phyloP scores from a whole-genome alignment of 371 early-diverging fungal species.

The Funneliformis caledonium region DNA sequence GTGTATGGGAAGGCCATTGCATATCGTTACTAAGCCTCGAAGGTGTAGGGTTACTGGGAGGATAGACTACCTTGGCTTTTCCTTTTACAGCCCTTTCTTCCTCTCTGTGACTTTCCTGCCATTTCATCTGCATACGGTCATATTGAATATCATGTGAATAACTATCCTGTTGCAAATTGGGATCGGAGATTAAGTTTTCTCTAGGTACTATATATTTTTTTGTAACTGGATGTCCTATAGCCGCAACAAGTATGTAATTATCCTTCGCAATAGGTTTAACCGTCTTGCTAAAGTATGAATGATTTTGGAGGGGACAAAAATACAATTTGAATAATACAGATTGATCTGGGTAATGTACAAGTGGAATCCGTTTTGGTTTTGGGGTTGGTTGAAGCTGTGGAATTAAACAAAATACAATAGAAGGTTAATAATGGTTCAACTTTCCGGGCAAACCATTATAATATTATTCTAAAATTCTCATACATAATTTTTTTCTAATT shows the following conservation, averaged over 20 bases:
- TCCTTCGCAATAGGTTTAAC: constrained; percentile 42
- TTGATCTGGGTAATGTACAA: constrained; percentile 51
- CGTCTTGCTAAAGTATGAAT: constrained; percentile 40
- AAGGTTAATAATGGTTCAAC: neutral
- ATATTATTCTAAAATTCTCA: constrained; percentile 10
- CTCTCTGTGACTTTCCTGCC: neutral
- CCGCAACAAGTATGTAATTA: constrained; percentile 42
- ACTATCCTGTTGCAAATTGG: neutral
- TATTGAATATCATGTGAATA: neutral
- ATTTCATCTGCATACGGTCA: neutral
- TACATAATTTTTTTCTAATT: constrained; percentile 50
- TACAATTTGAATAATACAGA: constrained; percentile 45
- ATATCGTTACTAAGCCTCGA: neutral
- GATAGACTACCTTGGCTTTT: neutral
- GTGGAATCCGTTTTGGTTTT: constrained; percentile 40
- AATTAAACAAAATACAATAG: neutral
- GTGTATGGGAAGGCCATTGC: neutral
- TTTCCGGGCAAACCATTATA: neutral
- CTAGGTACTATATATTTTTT: neutral
- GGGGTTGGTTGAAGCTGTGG: constrained; percentile 43
- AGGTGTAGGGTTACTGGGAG: neutral
- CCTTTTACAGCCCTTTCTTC: neutral
- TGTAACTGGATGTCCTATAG: neutral
- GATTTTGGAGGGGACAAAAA: constrained; percentile 45
- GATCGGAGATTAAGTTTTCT: neutral